phyloP scores from a whole-genome alignment of 169 alveolate species.

The Eimeria zaria region DNA sequence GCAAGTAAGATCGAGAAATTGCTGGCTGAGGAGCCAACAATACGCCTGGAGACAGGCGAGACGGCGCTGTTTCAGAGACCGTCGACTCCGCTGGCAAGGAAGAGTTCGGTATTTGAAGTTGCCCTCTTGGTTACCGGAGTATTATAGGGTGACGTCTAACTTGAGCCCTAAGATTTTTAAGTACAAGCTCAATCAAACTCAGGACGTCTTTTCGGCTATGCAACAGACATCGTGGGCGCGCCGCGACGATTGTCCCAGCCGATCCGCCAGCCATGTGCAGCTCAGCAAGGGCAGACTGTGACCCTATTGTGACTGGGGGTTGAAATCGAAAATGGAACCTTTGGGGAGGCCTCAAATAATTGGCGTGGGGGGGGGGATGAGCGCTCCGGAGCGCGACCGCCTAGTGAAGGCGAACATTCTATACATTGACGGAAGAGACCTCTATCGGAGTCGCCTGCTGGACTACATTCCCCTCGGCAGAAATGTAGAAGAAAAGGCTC shows the following conservation, averaged over 20 bases:
- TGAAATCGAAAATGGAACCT: background rate
- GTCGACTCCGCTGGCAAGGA: background rate
- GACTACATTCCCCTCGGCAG: constrained; percentile 51
- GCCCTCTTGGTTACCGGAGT: background rate
- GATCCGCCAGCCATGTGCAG: constrained; percentile 30
- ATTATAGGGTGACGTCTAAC: background rate
- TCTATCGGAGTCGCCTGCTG: constrained; percentile 67
- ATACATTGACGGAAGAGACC: constrained; percentile 75
- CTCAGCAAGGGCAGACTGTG: background rate
- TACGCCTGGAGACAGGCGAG: constrained; percentile 16
- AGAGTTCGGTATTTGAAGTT: background rate
- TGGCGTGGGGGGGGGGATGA: background rate
- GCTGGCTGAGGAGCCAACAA: background rate
- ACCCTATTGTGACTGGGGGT: background rate
- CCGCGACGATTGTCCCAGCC: background rate
- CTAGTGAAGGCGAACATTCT: constrained; percentile 67
- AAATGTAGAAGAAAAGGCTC: background rate
- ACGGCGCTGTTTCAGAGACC: background rate
- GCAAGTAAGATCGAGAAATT: background rate
- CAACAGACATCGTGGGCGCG: background rate
- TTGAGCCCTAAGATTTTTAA: background rate
- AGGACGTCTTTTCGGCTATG: background rate
- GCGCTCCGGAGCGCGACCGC: constrained; percentile 55
- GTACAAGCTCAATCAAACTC: background rate
- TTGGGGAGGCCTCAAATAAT: background rate